phyloP scores from a whole-genome alignment of 2,329 filamentous ascomycete species.

The Cladobotryum protrusum region DNA sequence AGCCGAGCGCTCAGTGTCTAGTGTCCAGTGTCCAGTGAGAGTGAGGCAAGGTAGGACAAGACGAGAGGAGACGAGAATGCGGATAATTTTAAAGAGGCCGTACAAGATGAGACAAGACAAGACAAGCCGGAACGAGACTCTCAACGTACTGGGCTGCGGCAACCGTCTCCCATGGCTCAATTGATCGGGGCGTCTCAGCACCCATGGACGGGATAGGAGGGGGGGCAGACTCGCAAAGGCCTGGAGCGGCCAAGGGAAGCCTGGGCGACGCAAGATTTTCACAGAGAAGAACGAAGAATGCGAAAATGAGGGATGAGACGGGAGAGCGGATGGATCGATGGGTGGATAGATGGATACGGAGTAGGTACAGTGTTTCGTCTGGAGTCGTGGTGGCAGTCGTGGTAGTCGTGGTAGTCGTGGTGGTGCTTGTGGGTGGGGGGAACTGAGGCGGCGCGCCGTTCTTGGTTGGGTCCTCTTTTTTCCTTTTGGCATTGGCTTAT shows the following conservation, averaged over 20 bases:
- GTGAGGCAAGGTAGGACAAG: neutral
- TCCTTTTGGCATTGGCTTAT: too few species aligned
- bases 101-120: neutral
- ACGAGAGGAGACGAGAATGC: neutral
- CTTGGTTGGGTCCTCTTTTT: too few species aligned
- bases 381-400: too few species aligned
- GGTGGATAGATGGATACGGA: too few species aligned
- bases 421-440: neutral
- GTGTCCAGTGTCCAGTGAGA: neutral
- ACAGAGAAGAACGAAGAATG: too few species aligned
- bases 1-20: neutral
- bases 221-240: conserved; percentile 6
- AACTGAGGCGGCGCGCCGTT: conserved; percentile 1
- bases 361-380: too few species aligned
- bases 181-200: conserved; percentile 34
- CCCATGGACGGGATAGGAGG: conserved; percentile 33
- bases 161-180: conserved; percentile 45
- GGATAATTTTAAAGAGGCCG: neutral
- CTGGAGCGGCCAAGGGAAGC: neutral
- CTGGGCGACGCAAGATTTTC: too few species aligned
- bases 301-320: too few species aligned
- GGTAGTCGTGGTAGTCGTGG: too few species aligned
- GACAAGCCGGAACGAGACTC: neutral
- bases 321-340: too few species aligned
- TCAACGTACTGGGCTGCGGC: conserved; percentile 38